Base-by-base conservation (phyloP, 768 basidiomycete genomes). In the Lactarius pseudohatsudake region DNA sequence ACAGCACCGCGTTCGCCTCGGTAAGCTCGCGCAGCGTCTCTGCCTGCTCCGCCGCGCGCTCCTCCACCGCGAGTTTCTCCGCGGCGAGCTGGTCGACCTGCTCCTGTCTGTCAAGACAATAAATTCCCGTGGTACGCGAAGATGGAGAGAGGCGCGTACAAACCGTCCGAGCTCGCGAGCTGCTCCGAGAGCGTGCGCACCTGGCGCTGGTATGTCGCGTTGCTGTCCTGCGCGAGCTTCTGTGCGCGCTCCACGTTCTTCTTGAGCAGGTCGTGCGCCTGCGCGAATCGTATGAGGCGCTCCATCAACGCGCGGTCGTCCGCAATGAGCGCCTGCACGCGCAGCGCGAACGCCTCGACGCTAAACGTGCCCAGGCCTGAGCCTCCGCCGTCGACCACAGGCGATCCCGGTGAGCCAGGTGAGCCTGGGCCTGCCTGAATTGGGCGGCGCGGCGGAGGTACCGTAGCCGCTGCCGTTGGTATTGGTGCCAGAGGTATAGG, bases 221-320 rank as follows among this genome's bases (percentile, higher is more conserved):
- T n/a, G n/a, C n/a, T n/a, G n/a, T n/a, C n/a, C n/a, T n/a, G n/a
- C n/a, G n/a, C n/a, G n/a, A 96, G 82, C 76, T 93, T 94, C 81
- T 95, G 91, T 26, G 93, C 94, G 58, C 93, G 82, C 73, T 94
- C 93, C 22, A 94, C 93, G 73, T 94, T 95, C 78, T 89, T 91
- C 83, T 94, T 96, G 67, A 96, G 82, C 69, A 96, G 73, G 70
- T 96, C 94, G 66, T 96, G 90, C 59, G 94, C 92, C 76, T 92
- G 89, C 2, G 92, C 94, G 71, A 94, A 91, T 30, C 92, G 86
- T 59, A 93, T 79, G 45, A 95, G 78, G 38, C 94, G 84, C 76
- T 94, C 91, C 67, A 95, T 92, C 66, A 98, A 77, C 22, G 90
- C 82, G 30, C 87, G 85, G 72, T 96, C 93, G 75, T 97, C 96